Evolutionary conservation across 2,329 filamentous ascomycete genomes (phyloP), one percentile per base, ranked within the genome.

Genomic region (Aspergillus felis): DNA sequence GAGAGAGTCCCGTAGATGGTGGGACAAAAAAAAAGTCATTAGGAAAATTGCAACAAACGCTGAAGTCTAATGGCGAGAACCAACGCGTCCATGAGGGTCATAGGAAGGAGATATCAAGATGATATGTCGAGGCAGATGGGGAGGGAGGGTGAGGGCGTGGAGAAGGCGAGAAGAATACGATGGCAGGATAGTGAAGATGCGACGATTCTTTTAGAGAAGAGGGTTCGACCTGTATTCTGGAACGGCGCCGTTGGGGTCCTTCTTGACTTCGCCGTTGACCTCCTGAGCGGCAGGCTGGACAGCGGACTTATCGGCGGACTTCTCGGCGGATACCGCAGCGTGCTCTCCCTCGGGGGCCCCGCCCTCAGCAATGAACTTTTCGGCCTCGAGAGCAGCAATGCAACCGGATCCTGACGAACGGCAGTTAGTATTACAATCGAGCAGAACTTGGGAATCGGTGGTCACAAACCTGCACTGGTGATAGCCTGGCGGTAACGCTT

Each of bases 401-500:
- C 94, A 99, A 62, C 94, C 94, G 60, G 92, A 92, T 59, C 92
- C 91, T 92, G 63, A 14, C 17, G 35, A 24, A 53, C 12, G 47
- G 47, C 60, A 68, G 66, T 71, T 57, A 72, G 64, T 20, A n/a
- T 51, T 51, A 25, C 5, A 41, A 17, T 9, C 29, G 35, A 52
- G 46, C 51, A 22, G 56, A n/a, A 35, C 24, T 20, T 24, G 25
- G 14, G 17, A 20, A 20, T 22, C 17, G 25, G 22, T 10, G 29
- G 20, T 10, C 65, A 84, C 87, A 73, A 81, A 92, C 91, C 93
- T 67, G 94, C 94, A 79, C 92, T 97, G 63, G 94, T 99, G 65
- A 99, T 95, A 50, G 94, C 94, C 81, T 99, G 94, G 74, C 94
- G 86, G 77, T 99, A 99, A 72, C 88, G 87, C 87, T 97, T 99